Base-by-base conservation (phyloP, 306 rosid genomes). In the Trichosanthes cucumerina region DNA sequence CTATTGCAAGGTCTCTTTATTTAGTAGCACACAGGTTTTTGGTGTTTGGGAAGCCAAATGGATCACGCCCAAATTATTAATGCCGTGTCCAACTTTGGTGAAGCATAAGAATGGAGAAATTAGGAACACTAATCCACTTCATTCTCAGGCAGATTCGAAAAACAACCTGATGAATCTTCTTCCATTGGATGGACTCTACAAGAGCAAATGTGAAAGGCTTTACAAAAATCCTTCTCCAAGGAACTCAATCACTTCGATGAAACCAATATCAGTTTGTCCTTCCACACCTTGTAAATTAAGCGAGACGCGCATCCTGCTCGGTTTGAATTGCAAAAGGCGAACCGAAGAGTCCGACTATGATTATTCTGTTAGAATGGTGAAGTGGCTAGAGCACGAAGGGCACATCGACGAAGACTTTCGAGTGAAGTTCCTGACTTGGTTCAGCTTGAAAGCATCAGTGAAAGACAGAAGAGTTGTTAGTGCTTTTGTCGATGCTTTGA, bases 351-450 rank as follows among this genome's bases (percentile, higher is more conserved):
- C 88, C 9, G 91, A 90, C 59, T 92, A 91, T 3, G 97, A 93
- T 75, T 86, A 85, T 77, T 92, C 98, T 2, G 97, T 93, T 78
- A 83, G 89, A 85, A 97, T 85, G 36, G 90, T 93, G 72, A 92
- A 89, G 71, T 83, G 86, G 90, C 81, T 93, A 66, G 98, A 92
- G 86, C 86, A 81, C 58, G 89, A 81, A 78, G 93, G 93, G 64
- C 93, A 87, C 86, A 86, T 93, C 9, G 89, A 84, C 18, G 91
- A 81, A 81, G 82, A 81, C 68, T 93, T 93, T 77, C 86, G 98
- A 84, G 96, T 92, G 15, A 91, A 88, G 47, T 93, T 93, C 83
- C 96, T 93, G 0, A 90, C 96, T 58, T 93, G 97, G 98, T 93
- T 93, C 94, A 92, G 98, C 90, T 91, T 93, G 76, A 93, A 89